Percentiles rank a stretch among this genome's conserved stretches.
Conservation (phyloP, 1,284 basidiomycete species). For the Mrakiaceae sp. region DNA sequence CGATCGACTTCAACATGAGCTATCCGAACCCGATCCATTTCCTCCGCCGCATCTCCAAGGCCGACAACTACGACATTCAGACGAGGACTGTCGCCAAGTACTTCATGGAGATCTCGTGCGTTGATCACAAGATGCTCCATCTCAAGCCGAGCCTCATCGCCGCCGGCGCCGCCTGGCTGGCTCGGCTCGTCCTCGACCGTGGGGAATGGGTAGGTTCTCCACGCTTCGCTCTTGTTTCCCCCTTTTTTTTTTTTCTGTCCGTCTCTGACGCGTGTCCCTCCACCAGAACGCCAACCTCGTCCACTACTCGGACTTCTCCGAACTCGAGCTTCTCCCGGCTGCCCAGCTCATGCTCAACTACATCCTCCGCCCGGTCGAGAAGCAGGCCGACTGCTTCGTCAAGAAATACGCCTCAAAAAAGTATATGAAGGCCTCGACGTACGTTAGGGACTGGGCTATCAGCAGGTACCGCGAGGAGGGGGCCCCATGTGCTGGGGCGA, state of each 20-base stretch:
- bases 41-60: constrained; percentile 83
- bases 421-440: constrained; percentile 61
- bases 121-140: constrained; percentile 75
- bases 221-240: neutral
- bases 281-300: constrained; percentile 68
- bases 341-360: constrained; percentile 93
- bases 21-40: constrained; percentile 93
- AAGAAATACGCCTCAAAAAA: constrained; percentile 57
- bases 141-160: constrained; percentile 76
- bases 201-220: constrained; percentile 64
- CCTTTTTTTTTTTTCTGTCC: constrained; percentile 16
- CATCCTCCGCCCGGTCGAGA: constrained; percentile 52
- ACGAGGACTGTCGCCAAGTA: constrained; percentile 87
- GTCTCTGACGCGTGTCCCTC: neutral
- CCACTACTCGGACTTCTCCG: constrained; percentile 83
- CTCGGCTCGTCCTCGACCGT: constrained; percentile 66
- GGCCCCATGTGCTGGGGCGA: neutral
- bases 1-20: constrained; percentile 80
- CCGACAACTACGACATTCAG: constrained; percentile 88
- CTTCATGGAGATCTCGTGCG: constrained; percentile 75
- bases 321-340: constrained; percentile 69
- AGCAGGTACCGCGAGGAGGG: constrained; percentile 13
- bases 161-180: constrained; percentile 85
- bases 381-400: constrained; percentile 58
- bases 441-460: constrained; percentile 39